These are phyloP conservation scores for Parachaetomium inaequale DNA, from an alignment of 495 filamentous ascomycete genomes.

Conservation along the genomic window DNA sequence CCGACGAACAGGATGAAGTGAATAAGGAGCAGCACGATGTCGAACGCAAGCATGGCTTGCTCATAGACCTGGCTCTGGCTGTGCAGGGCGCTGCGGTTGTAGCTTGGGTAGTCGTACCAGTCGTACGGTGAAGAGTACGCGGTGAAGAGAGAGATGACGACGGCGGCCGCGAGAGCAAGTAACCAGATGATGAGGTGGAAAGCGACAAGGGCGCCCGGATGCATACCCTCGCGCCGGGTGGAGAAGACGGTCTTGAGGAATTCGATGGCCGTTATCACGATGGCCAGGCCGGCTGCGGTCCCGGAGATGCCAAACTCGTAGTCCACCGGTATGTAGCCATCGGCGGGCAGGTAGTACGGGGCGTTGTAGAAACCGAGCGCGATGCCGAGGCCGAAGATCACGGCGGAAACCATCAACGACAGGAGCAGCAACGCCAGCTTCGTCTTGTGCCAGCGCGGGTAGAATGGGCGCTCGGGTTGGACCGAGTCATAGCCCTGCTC, in stretches of 20 bases:
- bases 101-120: conserved; percentile 11
- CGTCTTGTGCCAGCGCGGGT: conserved; percentile 26
- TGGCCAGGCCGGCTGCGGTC: conserved; percentile 27
- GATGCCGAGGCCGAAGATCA: conserved; percentile 33
- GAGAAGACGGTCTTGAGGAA: conserved; percentile 31
- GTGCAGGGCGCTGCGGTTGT: conserved; percentile 1
- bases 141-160: conserved; percentile 20
- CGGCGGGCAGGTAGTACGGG: background rate
- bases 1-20: conserved; percentile 44
- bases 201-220: conserved; percentile 39
- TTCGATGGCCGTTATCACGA: conserved; percentile 38
- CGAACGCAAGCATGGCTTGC: conserved; percentile 24
- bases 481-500: background rate
- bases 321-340: background rate
- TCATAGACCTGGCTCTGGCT: conserved; percentile 5
- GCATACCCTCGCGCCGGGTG: conserved; percentile 29
- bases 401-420: conserved; percentile 26
- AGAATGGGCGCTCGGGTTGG: background rate
- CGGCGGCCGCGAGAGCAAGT: conserved; percentile 17
- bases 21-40: conserved; percentile 19
- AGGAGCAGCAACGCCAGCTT: conserved; percentile 33
- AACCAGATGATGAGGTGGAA: conserved; percentile 37
- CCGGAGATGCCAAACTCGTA: conserved; percentile 11
- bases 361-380: conserved; percentile 11
- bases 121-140: background rate